These are phyloP conservation scores for Begonia peltatifolia DNA, from an alignment of 306 rosid genomes.

Conservation along the genomic window DNA sequence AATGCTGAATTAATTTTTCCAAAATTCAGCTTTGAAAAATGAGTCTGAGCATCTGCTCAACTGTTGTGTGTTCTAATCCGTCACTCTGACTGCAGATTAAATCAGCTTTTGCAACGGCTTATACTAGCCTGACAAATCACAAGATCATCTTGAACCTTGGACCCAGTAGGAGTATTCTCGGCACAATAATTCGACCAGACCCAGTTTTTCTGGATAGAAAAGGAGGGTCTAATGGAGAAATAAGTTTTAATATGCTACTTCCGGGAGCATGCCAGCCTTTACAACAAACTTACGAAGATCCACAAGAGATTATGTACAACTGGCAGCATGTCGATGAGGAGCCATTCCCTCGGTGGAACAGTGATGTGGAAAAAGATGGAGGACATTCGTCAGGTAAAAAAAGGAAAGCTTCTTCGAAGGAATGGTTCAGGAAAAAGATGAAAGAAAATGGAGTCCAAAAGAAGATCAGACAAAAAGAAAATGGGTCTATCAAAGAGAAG, in stretches of 20 bases:
- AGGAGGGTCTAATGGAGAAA: constrained; percentile 59
- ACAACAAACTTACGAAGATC: constrained; percentile 21
- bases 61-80: neutral
- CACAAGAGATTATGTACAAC: constrained; percentile 48
- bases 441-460: constrained; percentile 22
- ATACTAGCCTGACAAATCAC: constrained; percentile 56
- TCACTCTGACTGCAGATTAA: constrained; percentile 37
- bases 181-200: constrained; percentile 92
- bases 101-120: constrained; percentile 89
- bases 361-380: constrained; percentile 13
- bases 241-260: constrained; percentile 62
- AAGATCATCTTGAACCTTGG: constrained; percentile 50
- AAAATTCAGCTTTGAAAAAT: neutral
- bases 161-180: constrained; percentile 72
- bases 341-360: constrained; percentile 50
- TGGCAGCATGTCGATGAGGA: constrained; percentile 78
- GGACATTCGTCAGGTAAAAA: constrained; percentile 34
- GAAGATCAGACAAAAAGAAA: constrained; percentile 19
- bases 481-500: constrained; percentile 25
- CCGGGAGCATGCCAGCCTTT: constrained; percentile 89
- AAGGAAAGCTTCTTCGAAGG: constrained; percentile 36
- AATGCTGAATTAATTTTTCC: neutral
- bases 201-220: constrained; percentile 54
- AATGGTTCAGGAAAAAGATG: constrained; percentile 32
- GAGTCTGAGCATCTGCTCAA: neutral